Evolutionary conservation across 1,284 basidiomycete species (phyloP), one percentile per base, ranked within the genome.

Genomic region (Cerrena zonata): DNA sequence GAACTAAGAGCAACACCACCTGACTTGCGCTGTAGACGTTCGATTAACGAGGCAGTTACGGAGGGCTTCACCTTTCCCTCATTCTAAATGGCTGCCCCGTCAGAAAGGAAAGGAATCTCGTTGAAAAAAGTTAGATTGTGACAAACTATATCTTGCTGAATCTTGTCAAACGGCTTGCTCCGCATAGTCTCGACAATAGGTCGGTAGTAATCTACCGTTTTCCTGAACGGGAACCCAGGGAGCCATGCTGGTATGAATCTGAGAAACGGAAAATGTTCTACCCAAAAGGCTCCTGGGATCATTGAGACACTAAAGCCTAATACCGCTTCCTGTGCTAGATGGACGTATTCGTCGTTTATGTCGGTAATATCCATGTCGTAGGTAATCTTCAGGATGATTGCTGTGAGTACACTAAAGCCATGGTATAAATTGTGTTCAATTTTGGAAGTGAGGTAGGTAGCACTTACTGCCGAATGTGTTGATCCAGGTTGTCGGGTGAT

Each of bases 401-500:
- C 44, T 15, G 43, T 15, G 30, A 47, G n/a, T 4, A 45, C n/a
- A 12, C 52, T 53, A 26, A n/a, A n/a, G n/a, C 22, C 25, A 15
- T 34, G 30, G 30, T 7, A 34, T 7, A 15, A 34, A 7, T 7
- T 34, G 7, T 7, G 7, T 7, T 34, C 7, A 7, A 15, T 7
- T 7, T 7, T 34, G 15, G 30, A 15, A 34, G 15, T 34, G 30
- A 34, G 15, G 7, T 34, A 7, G 30, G 43, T 41, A 22, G 24
- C n/a, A 57, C 60, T 26, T 47, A 62, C 62, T 58, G 58, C 36
- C 62, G 60, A 26, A 61, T 50, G 3, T 55, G 53, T 10, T 45
- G 47, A 4, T 42, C 44, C 19, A 58, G 54, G 37, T 58, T 53
- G 10, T 50, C 38, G 2, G 60, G 58, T 2, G 54, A 48, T 23